phyloP scores from a whole-genome alignment of 106 monocot species.

The Ottelia alismoides region DNA sequence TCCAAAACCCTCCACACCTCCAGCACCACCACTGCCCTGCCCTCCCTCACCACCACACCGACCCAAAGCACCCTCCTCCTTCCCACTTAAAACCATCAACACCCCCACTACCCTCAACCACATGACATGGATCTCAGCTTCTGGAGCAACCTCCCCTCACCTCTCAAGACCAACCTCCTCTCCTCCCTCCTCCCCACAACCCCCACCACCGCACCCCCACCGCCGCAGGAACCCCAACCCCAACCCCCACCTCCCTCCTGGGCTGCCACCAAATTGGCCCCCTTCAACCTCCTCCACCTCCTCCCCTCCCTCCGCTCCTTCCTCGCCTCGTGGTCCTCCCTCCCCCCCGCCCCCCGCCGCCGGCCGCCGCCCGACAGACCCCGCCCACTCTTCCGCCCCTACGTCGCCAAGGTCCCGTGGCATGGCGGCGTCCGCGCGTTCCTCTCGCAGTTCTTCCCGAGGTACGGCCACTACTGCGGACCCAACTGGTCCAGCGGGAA shows the following conservation, averaged over 20 bases:
- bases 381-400: slow-evolving; percentile 53
- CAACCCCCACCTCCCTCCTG: neutral
- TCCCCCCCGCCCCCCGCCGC: neutral
- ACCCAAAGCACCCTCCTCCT: too few species aligned
- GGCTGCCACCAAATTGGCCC: neutral
- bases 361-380: neutral
- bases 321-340: slow-evolving; percentile 2
- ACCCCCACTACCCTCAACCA: too few species aligned
- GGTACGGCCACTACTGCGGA: slow-evolving; percentile 96
- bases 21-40: too few species aligned
- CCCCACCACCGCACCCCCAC: neutral
- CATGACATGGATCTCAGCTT: slow-evolving; percentile 11
- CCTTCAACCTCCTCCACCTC: slow-evolving; percentile 1
- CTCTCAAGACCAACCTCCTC: neutral
- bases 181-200: neutral
- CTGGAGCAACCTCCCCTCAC: slow-evolving; percentile 4
- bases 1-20: too few species aligned
- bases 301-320: slow-evolving; percentile 9
- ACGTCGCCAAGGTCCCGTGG: slow-evolving; percentile 91
- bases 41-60: too few species aligned
- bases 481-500: slow-evolving; percentile 99
- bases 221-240: neutral
- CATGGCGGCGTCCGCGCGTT: slow-evolving; percentile 74
- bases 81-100: too few species aligned
- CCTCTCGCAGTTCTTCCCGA: slow-evolving; percentile 80